Evolutionary conservation across 2,329 filamentous ascomycete genomes (phyloP), one percentile per base, ranked within the genome.

Genomic region (Aspergillus sp.): DNA sequence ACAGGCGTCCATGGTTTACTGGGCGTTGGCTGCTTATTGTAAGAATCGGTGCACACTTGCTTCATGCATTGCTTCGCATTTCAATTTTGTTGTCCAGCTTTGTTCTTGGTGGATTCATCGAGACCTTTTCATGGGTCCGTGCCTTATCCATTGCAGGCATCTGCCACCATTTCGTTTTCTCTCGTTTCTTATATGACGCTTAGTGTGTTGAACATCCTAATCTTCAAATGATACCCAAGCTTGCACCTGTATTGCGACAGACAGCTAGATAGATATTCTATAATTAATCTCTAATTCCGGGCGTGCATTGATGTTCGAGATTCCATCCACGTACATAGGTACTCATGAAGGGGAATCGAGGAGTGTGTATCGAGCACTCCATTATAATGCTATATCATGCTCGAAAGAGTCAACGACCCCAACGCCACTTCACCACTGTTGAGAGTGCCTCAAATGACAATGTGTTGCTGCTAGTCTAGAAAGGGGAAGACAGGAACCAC

Each of bases 1-100:
- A 45, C 52, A 33, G 55, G 52, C 36, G 53, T 59, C 35, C 14
- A 38, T 56, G 44, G 32, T 50, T 58, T 55, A 24, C 35, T 51
- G 42, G 33, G 16, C 19, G 46, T 45, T 33, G 44, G 38, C 20
- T 36, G 45, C 30, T 30, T 43, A 17, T 7, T 3, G 5, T 22
- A 22, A 22, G 22, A 22, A 22, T 38, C 16, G 40, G 19, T 11
- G 17, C 16, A 42, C 6, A 42, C 16, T 19, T 42, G 5, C 17
- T 10, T 22, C 22, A 3, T 22, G 14, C 8, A n/a, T 38, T 38
- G 16, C 35, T 38, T 17, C 16, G 16, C 35, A 14, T 13, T n/a
- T 13, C 35, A 11, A 38, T 38, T n/a, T 38, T 17, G 7, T 42
- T 42, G 40, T 22, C 19, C 11, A 42, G 17, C 9, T 42, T 42